A percentile compares a stretch with the other conserved stretches of the same genome.
Evolutionary conservation across 2,329 filamentous ascomycete species (phyloP).

Genomic region (Ophiocordyceps australis): DNA sequence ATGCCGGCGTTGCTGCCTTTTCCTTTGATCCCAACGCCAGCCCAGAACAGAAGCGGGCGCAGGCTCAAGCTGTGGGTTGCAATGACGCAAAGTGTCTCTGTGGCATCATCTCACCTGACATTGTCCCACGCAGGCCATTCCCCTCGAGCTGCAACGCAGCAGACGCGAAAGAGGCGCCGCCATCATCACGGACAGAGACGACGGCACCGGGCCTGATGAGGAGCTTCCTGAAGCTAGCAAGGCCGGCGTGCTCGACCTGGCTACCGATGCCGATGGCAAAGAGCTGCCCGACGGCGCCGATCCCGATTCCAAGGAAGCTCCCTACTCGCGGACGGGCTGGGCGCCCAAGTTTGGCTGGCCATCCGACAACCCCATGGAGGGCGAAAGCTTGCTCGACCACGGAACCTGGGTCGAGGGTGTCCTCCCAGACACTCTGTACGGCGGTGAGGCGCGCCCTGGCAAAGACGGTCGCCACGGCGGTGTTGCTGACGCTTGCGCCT

Average conservation of each 20-base stretch:
- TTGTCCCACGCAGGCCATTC: constrained; percentile 13
- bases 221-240: constrained; percentile 63
- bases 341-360: constrained; percentile 67
- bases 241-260: constrained; percentile 42
- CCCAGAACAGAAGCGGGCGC: constrained; percentile 67
- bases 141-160: constrained; percentile 15
- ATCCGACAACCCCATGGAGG: constrained; percentile 32
- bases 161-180: constrained; percentile 39
- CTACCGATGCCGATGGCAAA: constrained; percentile 29
- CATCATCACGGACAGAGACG: constrained; percentile 64
- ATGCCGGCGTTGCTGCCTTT: constrained; percentile 64
- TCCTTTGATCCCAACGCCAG: constrained; percentile 76
- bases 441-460: constrained; percentile 38
- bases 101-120: constrained; percentile 2
- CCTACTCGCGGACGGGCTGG: constrained; percentile 54
- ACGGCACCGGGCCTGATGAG: constrained; percentile 49
- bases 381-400: constrained; percentile 65
- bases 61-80: constrained; percentile 51
- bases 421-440: constrained; percentile 78
- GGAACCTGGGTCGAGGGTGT: constrained; percentile 72
- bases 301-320: constrained; percentile 30
- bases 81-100: constrained; percentile 5
- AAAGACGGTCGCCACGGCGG: constrained; percentile 99
- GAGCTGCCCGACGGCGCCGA: constrained; percentile 28
- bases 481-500: constrained; percentile 76